Conservation (phyloP, 257 asterid species). For the Solanum sejunctum region DNA sequence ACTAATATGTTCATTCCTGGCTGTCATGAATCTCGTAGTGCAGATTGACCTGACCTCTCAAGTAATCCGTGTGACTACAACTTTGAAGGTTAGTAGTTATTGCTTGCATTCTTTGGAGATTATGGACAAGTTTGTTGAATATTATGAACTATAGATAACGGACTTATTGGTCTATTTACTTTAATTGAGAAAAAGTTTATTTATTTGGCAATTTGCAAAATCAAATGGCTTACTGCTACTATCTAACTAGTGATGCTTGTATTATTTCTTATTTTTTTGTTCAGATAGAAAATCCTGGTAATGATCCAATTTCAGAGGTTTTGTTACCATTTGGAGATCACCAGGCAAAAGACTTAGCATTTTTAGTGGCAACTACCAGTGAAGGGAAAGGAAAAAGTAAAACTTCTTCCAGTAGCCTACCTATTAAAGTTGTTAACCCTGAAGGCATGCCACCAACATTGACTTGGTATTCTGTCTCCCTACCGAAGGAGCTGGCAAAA, state of each 20-base stretch:
- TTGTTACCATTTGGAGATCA: slow-evolving; percentile 57
- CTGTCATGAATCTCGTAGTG: slow-evolving; percentile 8
- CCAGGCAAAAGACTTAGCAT: slow-evolving; percentile 57
- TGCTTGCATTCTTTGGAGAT: not conserved
- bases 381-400: slow-evolving; percentile 75
- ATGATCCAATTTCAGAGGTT: slow-evolving; percentile 45
- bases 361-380: slow-evolving; percentile 27
- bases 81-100: slow-evolving; percentile 48
- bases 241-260: not conserved
- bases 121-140: not conserved
- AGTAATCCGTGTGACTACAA: slow-evolving; percentile 36
- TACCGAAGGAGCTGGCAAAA: slow-evolving; percentile 62
- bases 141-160: not conserved
- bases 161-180: not conserved
- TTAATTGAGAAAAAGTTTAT: not conserved
- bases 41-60: slow-evolving; percentile 95
- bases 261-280: not conserved
- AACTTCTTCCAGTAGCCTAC: slow-evolving; percentile 34
- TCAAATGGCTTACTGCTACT: not conserved
- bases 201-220: not conserved
- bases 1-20: not conserved
- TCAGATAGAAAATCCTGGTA: slow-evolving; percentile 66
- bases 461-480: slow-evolving; percentile 64
- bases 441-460: slow-evolving; percentile 55
- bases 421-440: slow-evolving; percentile 34